A percentile compares a stretch with the other conserved stretches of the same genome.
These are phyloP conservation scores for Ramaria sp. DNA, from an alignment of 768 basidiomycete species.

Conservation along the genomic window DNA sequence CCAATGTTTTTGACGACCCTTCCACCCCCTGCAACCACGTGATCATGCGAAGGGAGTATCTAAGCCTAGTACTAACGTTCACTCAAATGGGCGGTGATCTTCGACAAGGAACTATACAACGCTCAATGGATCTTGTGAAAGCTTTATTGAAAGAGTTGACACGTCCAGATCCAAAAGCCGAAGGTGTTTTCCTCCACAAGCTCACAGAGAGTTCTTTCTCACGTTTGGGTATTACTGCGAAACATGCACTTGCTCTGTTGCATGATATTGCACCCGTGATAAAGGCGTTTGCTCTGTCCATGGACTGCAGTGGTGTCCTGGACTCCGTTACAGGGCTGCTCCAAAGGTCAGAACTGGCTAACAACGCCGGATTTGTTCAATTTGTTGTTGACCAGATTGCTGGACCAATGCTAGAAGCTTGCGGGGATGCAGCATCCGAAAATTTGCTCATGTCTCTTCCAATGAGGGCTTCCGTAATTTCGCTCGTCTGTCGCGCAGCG, in stretches of 20 bases:
- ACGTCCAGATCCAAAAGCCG: constrained; percentile 24
- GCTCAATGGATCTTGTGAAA: constrained; percentile 42
- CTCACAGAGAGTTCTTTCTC: constrained; percentile 41
- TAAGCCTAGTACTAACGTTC: constrained; percentile 22
- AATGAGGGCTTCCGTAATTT: constrained; percentile 30
- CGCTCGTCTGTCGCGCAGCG: constrained; percentile 26
- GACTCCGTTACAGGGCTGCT: constrained; percentile 38
- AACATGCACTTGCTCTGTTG: constrained; percentile 42
- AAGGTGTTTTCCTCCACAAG: constrained; percentile 44
- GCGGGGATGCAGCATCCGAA: constrained; percentile 33
- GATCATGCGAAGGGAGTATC: constrained; percentile 56
- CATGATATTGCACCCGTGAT: constrained; percentile 47
- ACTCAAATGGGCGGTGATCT: constrained; percentile 14
- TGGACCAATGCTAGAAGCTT: constrained; percentile 32
- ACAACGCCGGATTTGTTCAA: constrained; percentile 39
- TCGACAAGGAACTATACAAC: constrained; percentile 7
- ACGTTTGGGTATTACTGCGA: constrained; percentile 29
- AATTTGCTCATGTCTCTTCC: constrained; percentile 30
- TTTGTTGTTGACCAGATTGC: constrained; percentile 24
- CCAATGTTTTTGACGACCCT: constrained; percentile 30
- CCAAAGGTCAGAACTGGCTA: constrained; percentile 35
- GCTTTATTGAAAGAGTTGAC: constrained; percentile 44
- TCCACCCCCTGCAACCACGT: constrained; percentile 42
- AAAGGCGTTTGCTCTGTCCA: constrained; percentile 31
- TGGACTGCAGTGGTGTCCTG: constrained; percentile 53